A percentile compares a stretch with the other conserved stretches of the same genome.
Evolutionary conservation across 176 grass and related monocot genomes (phyloP).

Genomic region (Puya raimondii): DNA sequence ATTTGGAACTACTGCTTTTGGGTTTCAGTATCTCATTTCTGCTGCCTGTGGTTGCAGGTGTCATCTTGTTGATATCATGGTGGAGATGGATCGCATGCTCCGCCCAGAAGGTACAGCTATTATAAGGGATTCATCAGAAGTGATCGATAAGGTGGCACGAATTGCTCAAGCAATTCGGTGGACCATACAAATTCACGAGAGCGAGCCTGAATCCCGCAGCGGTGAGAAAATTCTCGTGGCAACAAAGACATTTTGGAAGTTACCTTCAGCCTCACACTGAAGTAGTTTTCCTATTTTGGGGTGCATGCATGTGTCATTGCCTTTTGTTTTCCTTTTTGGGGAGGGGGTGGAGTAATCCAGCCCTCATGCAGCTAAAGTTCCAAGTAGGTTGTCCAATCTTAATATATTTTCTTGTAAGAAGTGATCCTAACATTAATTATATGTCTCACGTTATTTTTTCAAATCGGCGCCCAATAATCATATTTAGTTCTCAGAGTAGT

Average conservation of each 20-base stretch:
- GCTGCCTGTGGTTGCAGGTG: constrained; percentile 39
- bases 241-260: constrained; percentile 78
- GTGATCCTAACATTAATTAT: background rate
- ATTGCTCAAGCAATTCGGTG: constrained; percentile 61
- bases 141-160: constrained; percentile 48
- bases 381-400: background rate
- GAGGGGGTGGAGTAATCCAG: background rate
- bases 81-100: constrained; percentile 97
- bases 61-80: constrained; percentile 73
- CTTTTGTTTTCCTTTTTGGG: constrained; percentile 5
- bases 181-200: constrained; percentile 44
- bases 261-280: constrained; percentile 36
- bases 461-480: too few species aligned
- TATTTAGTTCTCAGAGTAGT: background rate
- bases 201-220: constrained; percentile 49
- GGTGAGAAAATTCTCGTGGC: constrained; percentile 75
- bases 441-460: too few species aligned
- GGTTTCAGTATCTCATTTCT: background rate
- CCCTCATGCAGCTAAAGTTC: background rate
- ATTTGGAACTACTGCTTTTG: too few species aligned
- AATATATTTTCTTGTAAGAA: constrained; percentile 1
- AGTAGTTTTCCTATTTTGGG: constrained; percentile 12
- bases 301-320: background rate
- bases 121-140: constrained; percentile 47
- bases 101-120: constrained; percentile 81